phyloP scores from a whole-genome alignment of 306 rosid genomes.

The Prunus mira region DNA sequence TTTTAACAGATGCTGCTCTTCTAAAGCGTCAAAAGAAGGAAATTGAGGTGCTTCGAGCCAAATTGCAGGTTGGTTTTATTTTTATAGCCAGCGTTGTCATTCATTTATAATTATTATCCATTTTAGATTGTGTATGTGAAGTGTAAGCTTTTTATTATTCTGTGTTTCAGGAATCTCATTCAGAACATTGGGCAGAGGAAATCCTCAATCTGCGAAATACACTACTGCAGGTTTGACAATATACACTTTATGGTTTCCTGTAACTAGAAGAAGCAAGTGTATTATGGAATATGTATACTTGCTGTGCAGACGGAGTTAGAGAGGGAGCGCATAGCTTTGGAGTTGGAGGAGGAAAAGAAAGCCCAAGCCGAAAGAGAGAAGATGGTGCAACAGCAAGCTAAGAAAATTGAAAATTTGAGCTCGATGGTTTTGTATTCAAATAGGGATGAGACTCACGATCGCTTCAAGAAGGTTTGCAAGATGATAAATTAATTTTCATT shows the following conservation, averaged over 20 bases:
- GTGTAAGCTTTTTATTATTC: constrained; percentile 9
- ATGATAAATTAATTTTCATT: neutral
- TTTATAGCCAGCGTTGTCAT: neutral
- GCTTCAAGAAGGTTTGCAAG: constrained; percentile 56
- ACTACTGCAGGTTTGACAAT: constrained; percentile 64
- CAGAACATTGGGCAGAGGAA: constrained; percentile 82
- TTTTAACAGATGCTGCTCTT: constrained; percentile 97
- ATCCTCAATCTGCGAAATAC: constrained; percentile 85
- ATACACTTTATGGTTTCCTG: constrained; percentile 18
- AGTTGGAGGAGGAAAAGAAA: constrained; percentile 91
- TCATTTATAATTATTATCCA: neutral
- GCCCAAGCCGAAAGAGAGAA: constrained; percentile 91
- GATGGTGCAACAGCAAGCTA: constrained; percentile 79
- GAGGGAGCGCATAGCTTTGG: constrained; percentile 95
- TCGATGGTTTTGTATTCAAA: constrained; percentile 87
- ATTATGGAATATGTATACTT: constrained; percentile 26
- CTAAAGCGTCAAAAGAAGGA: constrained; percentile 93
- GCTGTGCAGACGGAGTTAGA: constrained; percentile 73
- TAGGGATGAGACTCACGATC: constrained; percentile 71
- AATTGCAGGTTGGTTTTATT: constrained; percentile 65
- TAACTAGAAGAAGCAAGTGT: constrained; percentile 13
- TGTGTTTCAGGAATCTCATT: constrained; percentile 79
- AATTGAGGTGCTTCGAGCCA: constrained; percentile 90
- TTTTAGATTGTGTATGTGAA: constrained; percentile 1
- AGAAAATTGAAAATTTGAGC: constrained; percentile 85